Base-by-base conservation (phyloP, 2,329 filamentous ascomycete genomes). In the Aphanocladium album region DNA sequence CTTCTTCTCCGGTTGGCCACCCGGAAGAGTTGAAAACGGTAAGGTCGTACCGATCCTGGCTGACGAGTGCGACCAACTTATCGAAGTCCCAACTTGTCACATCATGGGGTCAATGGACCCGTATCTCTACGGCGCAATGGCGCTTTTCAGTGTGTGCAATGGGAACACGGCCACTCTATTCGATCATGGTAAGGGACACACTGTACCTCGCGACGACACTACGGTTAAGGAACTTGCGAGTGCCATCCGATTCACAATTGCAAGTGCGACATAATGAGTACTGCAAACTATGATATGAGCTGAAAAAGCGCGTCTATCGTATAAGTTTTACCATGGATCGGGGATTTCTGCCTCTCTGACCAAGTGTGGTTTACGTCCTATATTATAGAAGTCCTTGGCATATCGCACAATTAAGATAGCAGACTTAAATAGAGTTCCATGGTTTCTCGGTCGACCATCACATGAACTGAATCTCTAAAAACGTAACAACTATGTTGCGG, bases 111-210 rank as follows among this genome's bases (percentile, higher is more conserved):
- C 79, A 12, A 71, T 77, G 62, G 85, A 88, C 65, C 85, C 84
- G 0, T 88, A 86, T 65, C 77, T 86, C 2, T 76, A 84, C 37
- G 84, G 85, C 0, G 82, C 82, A 2, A 78, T 86, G 73, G 83
- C 84, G 0, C 75, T 88, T 3, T 87, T 81, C 71, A 84, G 85
- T 64, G 77, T 86, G 23, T 88, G 84, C 64, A 81, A 87, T 51
- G 79, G 78, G 0, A 83, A 87, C 61, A 80, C 74, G 1, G 84
- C 84, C 0, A 76, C 79, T 37, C 75, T 88, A n/a, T 87, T 87
- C 62, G 85, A 88, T 64, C 84, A 87, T 63, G 85, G 83, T 5
- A 86, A 86, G 66, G 85, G 85, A 0, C 85, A 88, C 67, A 86
- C 83, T 0, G 73, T 88, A 4, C 85, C 85, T 0, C 74, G 83